phyloP scores from a whole-genome alignment of 2,329 filamentous ascomycete species.

The Paraphoma chrysanthemicola region DNA sequence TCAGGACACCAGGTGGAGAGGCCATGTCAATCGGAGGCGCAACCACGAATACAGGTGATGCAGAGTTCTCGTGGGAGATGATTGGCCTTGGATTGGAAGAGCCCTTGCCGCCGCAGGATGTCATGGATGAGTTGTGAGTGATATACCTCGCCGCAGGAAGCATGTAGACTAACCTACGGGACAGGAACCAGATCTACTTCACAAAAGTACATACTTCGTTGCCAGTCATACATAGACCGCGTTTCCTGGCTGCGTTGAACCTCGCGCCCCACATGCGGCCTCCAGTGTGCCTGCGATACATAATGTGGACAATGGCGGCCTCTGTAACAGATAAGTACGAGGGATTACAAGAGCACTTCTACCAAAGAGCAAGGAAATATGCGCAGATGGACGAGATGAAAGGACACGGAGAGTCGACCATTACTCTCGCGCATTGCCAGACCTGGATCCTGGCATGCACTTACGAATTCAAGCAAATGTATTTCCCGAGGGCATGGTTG shows the following conservation, averaged over 20 bases:
- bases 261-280: slow-evolving; percentile 86
- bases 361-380: slow-evolving; percentile 87
- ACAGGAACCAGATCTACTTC: slow-evolving; percentile 83
- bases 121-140: slow-evolving; percentile 83
- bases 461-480: slow-evolving; percentile 98
- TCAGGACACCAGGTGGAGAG: slow-evolving; percentile 25
- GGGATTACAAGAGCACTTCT: slow-evolving; percentile 84
- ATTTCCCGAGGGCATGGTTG: slow-evolving; percentile 94
- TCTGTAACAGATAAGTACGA: slow-evolving; percentile 82
- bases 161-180: slow-evolving; percentile 11
- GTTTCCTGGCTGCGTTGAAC: slow-evolving; percentile 88
- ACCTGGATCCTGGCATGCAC: slow-evolving; percentile 79
- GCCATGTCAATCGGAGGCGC: slow-evolving; percentile 20
- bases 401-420: slow-evolving; percentile 87
- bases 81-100: slow-evolving; percentile 84
- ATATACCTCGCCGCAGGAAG: background rate
- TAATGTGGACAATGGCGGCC: slow-evolving; percentile 95
- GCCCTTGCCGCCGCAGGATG: slow-evolving; percentile 75
- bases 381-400: slow-evolving; percentile 88
- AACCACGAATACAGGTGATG: slow-evolving; percentile 24
- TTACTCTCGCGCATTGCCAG: slow-evolving; percentile 86
- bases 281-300: slow-evolving; percentile 87
- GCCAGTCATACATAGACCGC: slow-evolving; percentile 87
- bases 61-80: slow-evolving; percentile 79
- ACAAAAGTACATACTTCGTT: slow-evolving; percentile 85